Percentiles rank a stretch among this genome's conserved stretches.
Evolutionary conservation across 1,139 yeast genomes (phyloP).

Genomic region (Diutina scorzettiae): DNA sequence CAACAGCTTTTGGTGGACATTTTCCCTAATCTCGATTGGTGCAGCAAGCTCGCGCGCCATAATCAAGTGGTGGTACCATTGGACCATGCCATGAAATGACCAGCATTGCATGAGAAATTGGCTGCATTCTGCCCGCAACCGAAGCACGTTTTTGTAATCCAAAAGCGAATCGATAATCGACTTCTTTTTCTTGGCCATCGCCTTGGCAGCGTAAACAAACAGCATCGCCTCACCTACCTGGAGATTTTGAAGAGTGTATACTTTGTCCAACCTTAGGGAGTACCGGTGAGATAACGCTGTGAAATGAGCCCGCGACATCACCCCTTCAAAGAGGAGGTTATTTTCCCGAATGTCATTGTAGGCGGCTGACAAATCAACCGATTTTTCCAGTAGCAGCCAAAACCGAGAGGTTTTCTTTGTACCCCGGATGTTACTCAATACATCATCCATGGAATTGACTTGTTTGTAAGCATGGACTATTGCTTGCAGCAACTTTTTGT

Average conservation of each 20-base stretch:
- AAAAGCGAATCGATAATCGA: conserved; percentile 16
- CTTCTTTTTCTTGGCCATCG: conserved; percentile 11
- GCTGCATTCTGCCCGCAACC: conserved; percentile 29
- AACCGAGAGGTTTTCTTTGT: conserved; percentile 11
- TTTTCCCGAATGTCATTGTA: conserved; percentile 18
- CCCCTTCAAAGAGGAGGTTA: conserved; percentile 28
- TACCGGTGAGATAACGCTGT: conserved; percentile 12
- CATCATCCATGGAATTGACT: conserved; percentile 16
- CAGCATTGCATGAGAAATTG: conserved; percentile 32
- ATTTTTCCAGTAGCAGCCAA: conserved; percentile 7
- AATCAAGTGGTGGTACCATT: conserved; percentile 26
- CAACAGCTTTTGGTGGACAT: conserved; percentile 21
- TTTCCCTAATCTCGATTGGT: conserved; percentile 22
- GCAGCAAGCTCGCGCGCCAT: conserved; percentile 26
- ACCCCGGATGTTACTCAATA: conserved; percentile 10
- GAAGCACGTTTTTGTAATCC: conserved; percentile 22
- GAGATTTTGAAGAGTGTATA: conserved; percentile 22
- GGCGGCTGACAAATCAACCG: conserved; percentile 6
- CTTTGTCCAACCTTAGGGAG: conserved; percentile 16
- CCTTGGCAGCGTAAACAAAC: conserved; percentile 15
- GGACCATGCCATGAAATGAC: conserved; percentile 29
- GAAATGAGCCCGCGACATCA: conserved; percentile 11
- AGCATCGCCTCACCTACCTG: conserved; percentile 30
- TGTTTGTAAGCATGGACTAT: conserved; percentile 20
- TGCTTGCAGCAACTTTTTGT: conserved; percentile 14